Percentiles rank a stretch among this genome's conserved stretches.
phyloP scores from a whole-genome alignment of 176 grass and related monocot species.

The Microstegium vimineum region DNA sequence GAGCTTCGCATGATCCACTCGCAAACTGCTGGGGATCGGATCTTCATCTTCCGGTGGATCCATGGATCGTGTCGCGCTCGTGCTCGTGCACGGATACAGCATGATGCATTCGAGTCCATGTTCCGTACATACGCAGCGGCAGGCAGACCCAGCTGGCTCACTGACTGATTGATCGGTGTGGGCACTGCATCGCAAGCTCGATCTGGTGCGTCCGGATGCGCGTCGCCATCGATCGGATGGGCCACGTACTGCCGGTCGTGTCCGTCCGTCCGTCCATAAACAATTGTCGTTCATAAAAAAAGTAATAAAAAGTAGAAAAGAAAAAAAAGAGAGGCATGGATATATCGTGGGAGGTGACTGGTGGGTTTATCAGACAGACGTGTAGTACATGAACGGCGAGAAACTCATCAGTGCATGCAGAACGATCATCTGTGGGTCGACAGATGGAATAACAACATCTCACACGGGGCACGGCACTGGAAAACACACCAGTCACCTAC shows the following conservation, averaged over 20 bases:
- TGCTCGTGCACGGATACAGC: too few species aligned
- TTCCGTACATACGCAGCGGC: not conserved
- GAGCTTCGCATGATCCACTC: not conserved
- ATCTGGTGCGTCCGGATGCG: not conserved
- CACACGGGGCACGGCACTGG: not conserved
- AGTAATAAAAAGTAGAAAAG: too few species aligned
- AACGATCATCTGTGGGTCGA: not conserved
- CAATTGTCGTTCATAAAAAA: not conserved
- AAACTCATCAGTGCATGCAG: too few species aligned
- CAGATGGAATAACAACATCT: not conserved
- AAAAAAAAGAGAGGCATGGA: not conserved
- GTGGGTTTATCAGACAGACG: not conserved
- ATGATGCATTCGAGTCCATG: too few species aligned
- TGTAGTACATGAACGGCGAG: too few species aligned
- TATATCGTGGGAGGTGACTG: too few species aligned
- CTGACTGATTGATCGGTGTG: not conserved
- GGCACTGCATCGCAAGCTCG: not conserved
- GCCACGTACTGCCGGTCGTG: too few species aligned
- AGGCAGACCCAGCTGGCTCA: not conserved
- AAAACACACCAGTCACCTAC: not conserved
- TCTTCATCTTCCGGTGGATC: not conserved
- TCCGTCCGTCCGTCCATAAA: not conserved
- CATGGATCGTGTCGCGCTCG: too few species aligned
- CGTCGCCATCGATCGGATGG: not conserved
- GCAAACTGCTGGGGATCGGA: not conserved